Conservation (phyloP, 768 basidiomycete genomes). For the Leccinum boreale region DNA sequence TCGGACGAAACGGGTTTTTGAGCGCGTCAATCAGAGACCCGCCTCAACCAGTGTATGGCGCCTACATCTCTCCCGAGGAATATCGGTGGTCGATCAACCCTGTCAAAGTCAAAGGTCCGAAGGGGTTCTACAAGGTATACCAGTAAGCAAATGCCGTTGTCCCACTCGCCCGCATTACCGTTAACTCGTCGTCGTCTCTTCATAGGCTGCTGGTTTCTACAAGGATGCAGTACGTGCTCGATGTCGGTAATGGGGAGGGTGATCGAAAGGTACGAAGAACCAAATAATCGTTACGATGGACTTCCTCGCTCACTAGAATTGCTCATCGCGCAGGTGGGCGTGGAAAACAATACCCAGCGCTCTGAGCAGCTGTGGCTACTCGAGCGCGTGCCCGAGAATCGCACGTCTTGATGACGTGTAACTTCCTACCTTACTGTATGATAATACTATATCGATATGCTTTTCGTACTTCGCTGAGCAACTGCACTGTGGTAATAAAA, state of each 20-base stretch:
- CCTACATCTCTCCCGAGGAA: not conserved
- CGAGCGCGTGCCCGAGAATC: not conserved
- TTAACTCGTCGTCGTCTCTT: not conserved
- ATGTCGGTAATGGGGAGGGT: not conserved
- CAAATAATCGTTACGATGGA: not conserved
- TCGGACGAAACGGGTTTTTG: not conserved
- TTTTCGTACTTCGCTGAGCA: not conserved
- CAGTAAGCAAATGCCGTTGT: not conserved
- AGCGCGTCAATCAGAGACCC: not conserved
- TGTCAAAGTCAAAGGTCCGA: not conserved
- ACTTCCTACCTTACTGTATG: no score
- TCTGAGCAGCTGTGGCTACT: constrained; percentile 6
- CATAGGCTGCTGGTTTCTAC: not conserved
- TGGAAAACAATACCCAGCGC: not conserved
- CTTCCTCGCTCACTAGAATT: not conserved
- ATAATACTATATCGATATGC: not conserved
- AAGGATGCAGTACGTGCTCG: not conserved
- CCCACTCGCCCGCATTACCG: not conserved
- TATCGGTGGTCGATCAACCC: constrained; percentile 4
- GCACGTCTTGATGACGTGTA: not conserved
- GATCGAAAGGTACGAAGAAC: not conserved
- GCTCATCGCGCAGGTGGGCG: not conserved
- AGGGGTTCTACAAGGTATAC: not conserved
- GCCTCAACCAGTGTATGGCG: not conserved
- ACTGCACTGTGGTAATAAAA: no score